phyloP scores from a whole-genome alignment of 352 stramenopile genomes.

The Aphanomyces invadans region DNA sequence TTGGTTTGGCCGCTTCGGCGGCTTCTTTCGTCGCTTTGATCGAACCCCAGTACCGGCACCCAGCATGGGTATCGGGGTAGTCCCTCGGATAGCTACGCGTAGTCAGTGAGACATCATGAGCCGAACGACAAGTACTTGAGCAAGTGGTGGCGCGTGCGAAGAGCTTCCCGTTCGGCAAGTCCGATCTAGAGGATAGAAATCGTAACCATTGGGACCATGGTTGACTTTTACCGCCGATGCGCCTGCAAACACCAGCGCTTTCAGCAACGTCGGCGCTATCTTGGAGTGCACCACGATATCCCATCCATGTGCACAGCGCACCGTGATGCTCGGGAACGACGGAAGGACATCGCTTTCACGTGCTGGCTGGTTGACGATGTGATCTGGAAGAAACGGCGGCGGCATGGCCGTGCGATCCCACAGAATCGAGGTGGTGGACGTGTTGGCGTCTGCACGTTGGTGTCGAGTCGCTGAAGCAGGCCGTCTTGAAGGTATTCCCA shows the following conservation, averaged over 20 bases:
- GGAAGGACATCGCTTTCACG: too few species aligned
- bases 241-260: conserved; percentile 52
- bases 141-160: conserved; percentile 44
- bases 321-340: not conserved
- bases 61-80: conserved; percentile 58
- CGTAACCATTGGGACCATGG: too few species aligned
- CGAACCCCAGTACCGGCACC: conserved; percentile 47
- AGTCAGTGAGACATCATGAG: too few species aligned
- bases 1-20: conserved; percentile 45
- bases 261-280: conserved; percentile 44
- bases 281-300: conserved; percentile 48
- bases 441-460: not conserved
- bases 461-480: too few species aligned
- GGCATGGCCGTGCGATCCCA: not conserved
- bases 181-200: conserved; percentile 32
- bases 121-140: conserved; percentile 31
- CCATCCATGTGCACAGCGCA: conserved; percentile 33
- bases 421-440: not conserved
- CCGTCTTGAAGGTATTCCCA: not conserved
- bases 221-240: conserved; percentile 27
- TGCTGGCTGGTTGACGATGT: not conserved
- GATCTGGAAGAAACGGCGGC: not conserved
- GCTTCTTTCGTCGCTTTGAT: conserved; percentile 25
- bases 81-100: conserved; percentile 76
- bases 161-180: conserved; percentile 53